These are phyloP conservation scores for Syncephalis plumigaleata DNA, from an alignment of 371 early-diverging fungal genomes.

Conservation along the genomic window DNA sequence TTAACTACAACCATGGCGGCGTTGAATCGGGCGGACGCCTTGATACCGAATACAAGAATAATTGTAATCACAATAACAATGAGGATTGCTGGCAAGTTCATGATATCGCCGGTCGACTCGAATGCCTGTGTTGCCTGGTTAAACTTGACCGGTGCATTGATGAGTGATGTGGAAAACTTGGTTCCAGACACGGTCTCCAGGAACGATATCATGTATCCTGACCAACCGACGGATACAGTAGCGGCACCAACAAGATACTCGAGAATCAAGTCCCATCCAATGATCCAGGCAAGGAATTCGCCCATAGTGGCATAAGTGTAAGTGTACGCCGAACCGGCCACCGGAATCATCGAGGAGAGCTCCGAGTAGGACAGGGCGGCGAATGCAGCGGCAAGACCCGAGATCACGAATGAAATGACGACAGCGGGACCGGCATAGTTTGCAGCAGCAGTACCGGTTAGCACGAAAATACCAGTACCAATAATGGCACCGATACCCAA, in stretches of 20 bases:
- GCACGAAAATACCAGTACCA: conserved; percentile 34
- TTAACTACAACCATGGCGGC: conserved; percentile 51
- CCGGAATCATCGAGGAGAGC: conserved; percentile 66
- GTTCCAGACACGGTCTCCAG: conserved; percentile 33
- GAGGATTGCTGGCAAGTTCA: conserved; percentile 57
- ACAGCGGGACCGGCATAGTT: conserved; percentile 62
- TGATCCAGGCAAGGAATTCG: conserved; percentile 65
- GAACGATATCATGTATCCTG: conserved; percentile 52
- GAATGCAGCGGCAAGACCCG: conserved; percentile 46
- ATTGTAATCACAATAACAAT: conserved; percentile 36
- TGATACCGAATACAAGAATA: conserved; percentile 47
- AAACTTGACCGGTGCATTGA: conserved; percentile 44
- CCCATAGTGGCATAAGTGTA: conserved; percentile 72
- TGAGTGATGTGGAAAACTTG: conserved; percentile 24
- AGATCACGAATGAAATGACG: conserved; percentile 51
- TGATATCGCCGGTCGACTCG: conserved; percentile 25
- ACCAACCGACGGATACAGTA: conserved; percentile 52
- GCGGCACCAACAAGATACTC: conserved; percentile 68
- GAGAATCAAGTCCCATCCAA: conserved; percentile 70
- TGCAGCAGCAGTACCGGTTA: conserved; percentile 43
- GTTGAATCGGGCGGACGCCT: conserved; percentile 52
- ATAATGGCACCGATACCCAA: conserved; percentile 51
- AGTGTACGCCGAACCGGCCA: conserved; percentile 70
- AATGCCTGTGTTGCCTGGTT: conserved; percentile 18
- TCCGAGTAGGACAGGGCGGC: conserved; percentile 67